Base-by-base conservation (phyloP, 768 basidiomycete species). In the Leccinum truebloodii region DNA sequence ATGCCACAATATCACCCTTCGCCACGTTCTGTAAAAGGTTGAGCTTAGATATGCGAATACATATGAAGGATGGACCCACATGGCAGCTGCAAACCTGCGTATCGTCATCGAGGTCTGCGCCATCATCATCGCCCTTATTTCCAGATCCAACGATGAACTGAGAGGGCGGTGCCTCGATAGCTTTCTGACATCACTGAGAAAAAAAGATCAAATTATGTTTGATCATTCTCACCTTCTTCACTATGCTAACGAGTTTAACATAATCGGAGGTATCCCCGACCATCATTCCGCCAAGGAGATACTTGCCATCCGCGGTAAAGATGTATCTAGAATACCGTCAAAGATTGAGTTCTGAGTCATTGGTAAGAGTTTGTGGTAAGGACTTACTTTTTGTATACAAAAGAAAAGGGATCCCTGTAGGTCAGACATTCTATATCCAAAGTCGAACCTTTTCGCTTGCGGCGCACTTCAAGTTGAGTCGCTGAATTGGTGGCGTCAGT, bases 201-300 rank as follows among this genome's bases (percentile, higher is more conserved):
- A n/a, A n/a, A 8, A 9, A 44, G n/a, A 4, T n/a, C n/a, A 8
- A n/a, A 44, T n/a, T 44, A n/a, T 9, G n/a, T n/a, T 10, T 44
- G 41, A 44, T 44, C n/a, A 44, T n/a, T 14, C 46, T 67, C 20
- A 50, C 86, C 76, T 84, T 84, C 76, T 86, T 88, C 30, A 88
- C 84, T 34, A 90, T 76, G 13, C 84, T 77, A n/a, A 90, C 79
- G 14, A 90, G 78, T 71, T 89, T 89, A 59, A 85, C 81, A 66
- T 85, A 89, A 67, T 88, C 86, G 39, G 77, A 78, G 10, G 83
- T 83, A 66, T 89, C 87, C 3, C 89, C 89, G n/a, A 92, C 82
- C 87, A 90, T 88, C 82, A 89, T 88, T 4, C 89, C 89, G 13
- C 89, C 89, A 4, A 92, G 73, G 13, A 92, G 76, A 64, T 87